Evolutionary conservation across 164 flowering plant species (phyloP).

Genomic region (Aristolochia californica): DNA sequence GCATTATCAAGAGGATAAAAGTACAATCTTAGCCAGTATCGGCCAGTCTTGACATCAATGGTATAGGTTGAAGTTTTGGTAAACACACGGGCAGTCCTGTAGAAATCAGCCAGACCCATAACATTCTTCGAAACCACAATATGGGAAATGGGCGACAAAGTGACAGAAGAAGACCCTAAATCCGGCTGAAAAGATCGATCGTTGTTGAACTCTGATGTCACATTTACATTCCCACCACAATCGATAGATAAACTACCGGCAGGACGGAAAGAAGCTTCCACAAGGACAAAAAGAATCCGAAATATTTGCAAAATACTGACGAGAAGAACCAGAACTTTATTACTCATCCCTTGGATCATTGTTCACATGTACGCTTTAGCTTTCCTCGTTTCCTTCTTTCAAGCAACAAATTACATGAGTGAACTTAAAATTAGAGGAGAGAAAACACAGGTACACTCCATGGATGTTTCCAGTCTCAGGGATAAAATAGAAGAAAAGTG

Average conservation of each 20-base stretch:
- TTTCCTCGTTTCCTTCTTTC: neutral
- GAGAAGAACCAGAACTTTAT: neutral
- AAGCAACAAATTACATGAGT: neutral
- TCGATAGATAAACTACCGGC: slow-evolving; percentile 21
- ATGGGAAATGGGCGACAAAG: slow-evolving; percentile 19
- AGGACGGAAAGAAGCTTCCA: slow-evolving; percentile 20
- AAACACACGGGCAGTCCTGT: slow-evolving; percentile 29
- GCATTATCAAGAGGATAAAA: slow-evolving; percentile 24
- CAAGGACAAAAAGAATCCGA: slow-evolving; percentile 5
- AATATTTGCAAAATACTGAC: slow-evolving; percentile 7
- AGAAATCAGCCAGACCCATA: slow-evolving; percentile 9
- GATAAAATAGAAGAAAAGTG: too few relatives aligned
- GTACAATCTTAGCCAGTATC: slow-evolving; percentile 40
- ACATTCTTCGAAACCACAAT: slow-evolving; percentile 15
- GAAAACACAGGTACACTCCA: too few relatives aligned
- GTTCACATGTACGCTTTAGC: neutral
- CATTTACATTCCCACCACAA: slow-evolving; percentile 24
- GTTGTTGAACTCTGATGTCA: slow-evolving; percentile 11
- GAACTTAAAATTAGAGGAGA: too few relatives aligned
- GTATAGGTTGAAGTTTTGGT: slow-evolving; percentile 19
- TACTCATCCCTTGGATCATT: slow-evolving; percentile 12
- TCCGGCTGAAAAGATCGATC: slow-evolving; percentile 30
- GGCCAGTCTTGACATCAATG: slow-evolving; percentile 20
- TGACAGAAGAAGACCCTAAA: slow-evolving; percentile 12
- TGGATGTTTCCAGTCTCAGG: too few relatives aligned